A percentile compares a stretch with the other conserved stretches of the same genome.
Conservation (phyloP, 2,329 filamentous ascomycete genomes). For the Penicillium janthinellum region DNA sequence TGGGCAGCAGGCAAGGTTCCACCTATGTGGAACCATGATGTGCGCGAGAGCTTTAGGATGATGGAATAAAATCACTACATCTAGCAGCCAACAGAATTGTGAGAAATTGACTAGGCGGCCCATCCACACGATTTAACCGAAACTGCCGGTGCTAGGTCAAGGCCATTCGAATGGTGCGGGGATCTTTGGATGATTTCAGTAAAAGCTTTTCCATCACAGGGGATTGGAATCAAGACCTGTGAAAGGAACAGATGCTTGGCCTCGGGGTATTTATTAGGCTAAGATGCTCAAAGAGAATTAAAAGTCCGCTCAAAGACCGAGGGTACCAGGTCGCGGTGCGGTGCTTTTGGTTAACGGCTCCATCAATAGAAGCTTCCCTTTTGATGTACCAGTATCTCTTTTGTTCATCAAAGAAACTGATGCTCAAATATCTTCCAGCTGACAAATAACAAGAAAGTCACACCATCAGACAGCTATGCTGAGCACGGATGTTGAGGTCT, state of each 20-base stretch:
- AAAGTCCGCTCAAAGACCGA: too few relatives aligned
- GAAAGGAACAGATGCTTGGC: background rate
- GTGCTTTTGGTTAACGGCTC: too few relatives aligned
- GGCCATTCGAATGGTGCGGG: background rate
- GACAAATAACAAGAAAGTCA: slow-evolving; percentile 59
- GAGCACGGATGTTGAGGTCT: slow-evolving; percentile 39
- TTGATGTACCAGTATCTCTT: background rate
- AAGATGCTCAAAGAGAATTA: too few relatives aligned
- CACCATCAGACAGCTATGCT: slow-evolving; percentile 53
- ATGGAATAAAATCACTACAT: background rate
- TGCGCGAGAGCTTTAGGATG: too few relatives aligned
- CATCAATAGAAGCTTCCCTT: background rate
- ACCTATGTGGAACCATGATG: too few relatives aligned
- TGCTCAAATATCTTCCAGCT: background rate
- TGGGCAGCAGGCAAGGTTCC: background rate
- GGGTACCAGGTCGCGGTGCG: too few relatives aligned
- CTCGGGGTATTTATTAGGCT: too few relatives aligned
- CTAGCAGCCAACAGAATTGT: background rate
- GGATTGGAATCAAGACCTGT: background rate
- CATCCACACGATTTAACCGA: background rate
- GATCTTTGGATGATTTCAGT: background rate
- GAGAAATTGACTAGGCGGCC: background rate
- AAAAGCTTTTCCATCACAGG: background rate
- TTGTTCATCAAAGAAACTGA: background rate
- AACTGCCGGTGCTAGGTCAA: background rate